Percentiles rank a stretch among this genome's conserved stretches.
phyloP scores from a whole-genome alignment of 1,139 yeast species.

The Ogataea hybrid region DNA sequence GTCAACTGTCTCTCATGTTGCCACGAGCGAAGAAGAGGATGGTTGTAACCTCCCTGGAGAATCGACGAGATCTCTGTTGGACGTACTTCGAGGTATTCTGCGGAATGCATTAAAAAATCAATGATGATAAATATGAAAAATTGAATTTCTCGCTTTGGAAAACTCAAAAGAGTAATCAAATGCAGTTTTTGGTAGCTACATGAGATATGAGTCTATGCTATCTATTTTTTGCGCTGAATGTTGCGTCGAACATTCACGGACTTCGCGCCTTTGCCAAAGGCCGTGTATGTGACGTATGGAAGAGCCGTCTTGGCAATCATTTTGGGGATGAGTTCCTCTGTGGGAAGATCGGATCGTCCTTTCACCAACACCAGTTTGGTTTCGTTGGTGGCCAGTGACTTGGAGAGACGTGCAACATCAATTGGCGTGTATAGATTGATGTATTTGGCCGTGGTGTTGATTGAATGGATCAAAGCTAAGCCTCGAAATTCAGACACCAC shows the following conservation, averaged over 20 bases:
- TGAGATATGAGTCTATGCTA: neutral
- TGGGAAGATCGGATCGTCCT: conserved; percentile 65
- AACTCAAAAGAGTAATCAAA: neutral
- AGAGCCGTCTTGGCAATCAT: conserved; percentile 23
- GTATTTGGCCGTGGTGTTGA: conserved; percentile 40
- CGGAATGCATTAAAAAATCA: conserved; percentile 30
- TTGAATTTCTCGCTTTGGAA: neutral
- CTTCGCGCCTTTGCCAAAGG: conserved; percentile 51
- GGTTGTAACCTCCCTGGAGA: conserved; percentile 92
- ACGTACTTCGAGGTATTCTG: conserved; percentile 60
- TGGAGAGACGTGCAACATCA: conserved; percentile 21
- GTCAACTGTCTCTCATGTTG: conserved; percentile 80
- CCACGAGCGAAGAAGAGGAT: conserved; percentile 88
- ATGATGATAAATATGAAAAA: neutral
- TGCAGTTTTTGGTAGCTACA: neutral
- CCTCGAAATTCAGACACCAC: conserved; percentile 36
- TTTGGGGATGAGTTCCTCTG: conserved; percentile 36
- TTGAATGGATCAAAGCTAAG: conserved; percentile 58
- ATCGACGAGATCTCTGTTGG: conserved; percentile 72
- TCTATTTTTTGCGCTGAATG: conserved; percentile 44
- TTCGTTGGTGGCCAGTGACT: conserved; percentile 25
- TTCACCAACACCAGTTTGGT: conserved; percentile 50
- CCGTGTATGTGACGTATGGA: conserved; percentile 55
- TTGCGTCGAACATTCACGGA: conserved; percentile 64
- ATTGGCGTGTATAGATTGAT: conserved; percentile 62